phyloP scores from a whole-genome alignment of 2,329 filamentous ascomycete genomes.

The Botrytis fabae region DNA sequence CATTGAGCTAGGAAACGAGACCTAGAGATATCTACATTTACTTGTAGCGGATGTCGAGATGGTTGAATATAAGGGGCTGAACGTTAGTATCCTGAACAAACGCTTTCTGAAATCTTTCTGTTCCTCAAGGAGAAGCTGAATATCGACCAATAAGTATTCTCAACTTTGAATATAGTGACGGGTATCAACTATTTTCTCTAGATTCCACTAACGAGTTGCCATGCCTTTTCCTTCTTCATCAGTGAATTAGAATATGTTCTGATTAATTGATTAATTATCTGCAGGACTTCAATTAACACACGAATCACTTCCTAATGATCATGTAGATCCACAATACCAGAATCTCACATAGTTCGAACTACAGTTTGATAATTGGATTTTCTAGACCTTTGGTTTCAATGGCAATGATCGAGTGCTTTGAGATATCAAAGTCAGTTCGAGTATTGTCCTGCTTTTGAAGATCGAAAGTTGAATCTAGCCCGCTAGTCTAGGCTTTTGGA shows the following conservation, averaged over 20 bases:
- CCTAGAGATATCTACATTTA: constrained; percentile 41
- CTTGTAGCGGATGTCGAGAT: constrained; percentile 44
- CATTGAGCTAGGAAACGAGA: constrained; percentile 41
- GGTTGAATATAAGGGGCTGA: constrained; percentile 45
- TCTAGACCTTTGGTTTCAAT: not conserved
- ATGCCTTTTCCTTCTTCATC: not conserved
- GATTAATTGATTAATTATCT: not conserved
- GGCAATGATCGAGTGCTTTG: not conserved
- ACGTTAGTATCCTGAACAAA: constrained; percentile 49
- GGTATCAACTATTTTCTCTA: rapidly evolving
- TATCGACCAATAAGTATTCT: not conserved
- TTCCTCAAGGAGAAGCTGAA: constrained; percentile 38
- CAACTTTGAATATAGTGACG: not conserved
- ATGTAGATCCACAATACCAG: not conserved
- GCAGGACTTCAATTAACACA: not conserved
- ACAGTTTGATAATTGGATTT: not conserved
- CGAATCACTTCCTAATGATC: not conserved
- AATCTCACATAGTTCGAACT: not conserved
- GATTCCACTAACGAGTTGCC: not conserved
- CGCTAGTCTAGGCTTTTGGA: not conserved
- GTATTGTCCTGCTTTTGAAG: not conserved
- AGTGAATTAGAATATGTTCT: rapidly evolving
- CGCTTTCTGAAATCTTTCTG: constrained; percentile 44
- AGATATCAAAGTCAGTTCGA: not conserved
- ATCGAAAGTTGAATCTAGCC: not conserved